Base-by-base conservation (phyloP, 345 rosid genomes). In the Linum trigynum region DNA sequence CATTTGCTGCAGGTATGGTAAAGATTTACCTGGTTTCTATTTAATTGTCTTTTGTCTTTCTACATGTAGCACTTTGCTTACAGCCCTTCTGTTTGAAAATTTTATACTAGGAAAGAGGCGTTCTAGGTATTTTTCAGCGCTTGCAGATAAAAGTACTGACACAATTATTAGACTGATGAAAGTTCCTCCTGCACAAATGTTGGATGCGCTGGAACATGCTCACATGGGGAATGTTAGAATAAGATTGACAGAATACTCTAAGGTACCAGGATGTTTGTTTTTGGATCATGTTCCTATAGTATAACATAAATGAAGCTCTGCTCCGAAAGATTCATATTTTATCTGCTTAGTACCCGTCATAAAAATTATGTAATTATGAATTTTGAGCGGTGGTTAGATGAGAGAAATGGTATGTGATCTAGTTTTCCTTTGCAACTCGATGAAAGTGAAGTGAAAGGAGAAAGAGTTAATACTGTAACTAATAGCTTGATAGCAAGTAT, bases 1-100 rank as follows among this genome's bases (percentile, higher is more conserved):
- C 83, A 90, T 86, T 77, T 83, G 81, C 76, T 69, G 79, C 87
- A 69, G 97, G 97, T 90, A 78, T 63, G 75, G 53, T 67, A 11
- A 50, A 16, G 70, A 50, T 51, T 55, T 69, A 38, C 57, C 68
- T 68, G 62, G 42, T 66, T 57, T 69, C 61, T 38, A 5, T 60
- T 10, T n/a, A 14, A 40, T 35, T 39, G 5, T 55, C 23, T 62
- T 38, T 69, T 7, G n/a, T 23, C 61, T 39, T 16, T 55, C 57
- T 66, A 12, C 39, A 51, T 45, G 50, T 11, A 42, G 37, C 58
- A 7, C 38, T 11, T 40, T 36, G 32, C 57, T 42, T 12, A 1
- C 69, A 62, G 39, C 65, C 14, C 10, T 72, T 65, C 38, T 62
- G 43, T 64, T 75, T 56, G 39, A 11, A 45, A 45, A 45, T 60